Base-by-base conservation (phyloP, 2,329 filamentous ascomycete genomes). In the Ceratocystiopsis sp. region DNA sequence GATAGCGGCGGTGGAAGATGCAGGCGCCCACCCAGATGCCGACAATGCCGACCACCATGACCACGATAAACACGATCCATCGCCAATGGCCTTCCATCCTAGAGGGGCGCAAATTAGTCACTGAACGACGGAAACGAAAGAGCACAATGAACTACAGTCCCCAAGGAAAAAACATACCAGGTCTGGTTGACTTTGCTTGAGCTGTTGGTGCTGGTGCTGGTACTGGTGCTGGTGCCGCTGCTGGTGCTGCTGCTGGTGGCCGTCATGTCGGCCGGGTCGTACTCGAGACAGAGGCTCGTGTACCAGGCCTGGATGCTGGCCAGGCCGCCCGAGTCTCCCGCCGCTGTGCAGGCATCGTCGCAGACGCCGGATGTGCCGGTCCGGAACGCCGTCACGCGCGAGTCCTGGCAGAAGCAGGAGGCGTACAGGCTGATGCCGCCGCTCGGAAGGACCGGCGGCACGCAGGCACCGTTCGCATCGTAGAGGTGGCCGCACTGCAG, bases 1-100 rank as follows among this genome's bases (percentile, higher is more conserved):
- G 66, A 59, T 87, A 80, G 50, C 80, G 78, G 45, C 77, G 75
- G 50, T 84, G 80, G 62, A 84, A 75, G 58, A 80, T 72, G 54
- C 78, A 74, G 35, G 78, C 80, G 16, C 73, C 67, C 35, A 80
- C 61, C 67, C 79, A 81, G 53, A 84, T 71, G 45, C 67, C 66
- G 14, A 69, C 62, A 48, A 93, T 81, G 42, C 67, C 78, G 46
- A 89, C 64, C 37, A 79, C 69, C 25, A 93, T 68, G 48, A 89
- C 64, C 50, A 85, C 77, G 42, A 91, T 67, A 69, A 91, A 84
- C 48, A 89, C 68, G 38, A 93, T 73, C 84, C 84, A 93, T 63
- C 77, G 70, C 65, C 74, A 84, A 59, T 89, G 83, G 25, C 65
- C 68, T 9, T 70, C 67, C 41, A 83, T 61, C 80, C 81, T 84